Base-by-base conservation (phyloP, 2,329 filamentous ascomycete genomes). In the Penicillium palitans region DNA sequence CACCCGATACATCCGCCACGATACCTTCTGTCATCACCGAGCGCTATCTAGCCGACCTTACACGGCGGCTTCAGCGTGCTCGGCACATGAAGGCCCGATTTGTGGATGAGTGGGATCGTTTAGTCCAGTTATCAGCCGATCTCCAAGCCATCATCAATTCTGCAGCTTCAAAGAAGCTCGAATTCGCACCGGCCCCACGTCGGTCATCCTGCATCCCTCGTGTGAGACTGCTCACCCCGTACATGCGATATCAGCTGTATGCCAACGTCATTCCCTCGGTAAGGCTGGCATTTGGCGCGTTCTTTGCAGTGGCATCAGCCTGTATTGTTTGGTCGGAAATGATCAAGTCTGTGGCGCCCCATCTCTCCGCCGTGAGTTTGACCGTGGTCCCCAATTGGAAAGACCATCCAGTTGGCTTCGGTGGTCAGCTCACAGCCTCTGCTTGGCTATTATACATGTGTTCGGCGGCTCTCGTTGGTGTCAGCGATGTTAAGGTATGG, bases 401-500 rank as follows among this genome's bases (percentile, higher is more conserved):
- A 41, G 84, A 87, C 57, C 88, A 88, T 27, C 87, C 90, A 57
- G 87, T 98, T 61, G 91, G 91, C 19, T 92, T 98, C 66, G 89
- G 88, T 2, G 91, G 92, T 5, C 95, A 99, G 73, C 74, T 92
- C 45, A 88, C 93, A 49, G 90, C 93, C 0, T 88, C 91, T 2
- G 79, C 86, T 15, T 99, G 95, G 95, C 88, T 99, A 60, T 82
- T 93, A 57, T 99, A 99, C 80, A 99, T 99, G 95, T 96, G 90
- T 73, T 83, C 90, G 15, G 92, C 92, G 47, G 91, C 95, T 6
- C 84, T 98, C 51, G 90, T 87, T 57, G 93, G 92, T 8, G 88
- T 99, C 70, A 91, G 89, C 15, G 91, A 96, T 71, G 91, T 96
- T 67, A 96, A 95, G 70, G 92, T 97, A n/a, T 99, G 95, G 95